A percentile compares a stretch with the other conserved stretches of the same genome.
Conservation (phyloP, 495 filamentous ascomycete genomes). For the Rusavskia elegans region DNA sequence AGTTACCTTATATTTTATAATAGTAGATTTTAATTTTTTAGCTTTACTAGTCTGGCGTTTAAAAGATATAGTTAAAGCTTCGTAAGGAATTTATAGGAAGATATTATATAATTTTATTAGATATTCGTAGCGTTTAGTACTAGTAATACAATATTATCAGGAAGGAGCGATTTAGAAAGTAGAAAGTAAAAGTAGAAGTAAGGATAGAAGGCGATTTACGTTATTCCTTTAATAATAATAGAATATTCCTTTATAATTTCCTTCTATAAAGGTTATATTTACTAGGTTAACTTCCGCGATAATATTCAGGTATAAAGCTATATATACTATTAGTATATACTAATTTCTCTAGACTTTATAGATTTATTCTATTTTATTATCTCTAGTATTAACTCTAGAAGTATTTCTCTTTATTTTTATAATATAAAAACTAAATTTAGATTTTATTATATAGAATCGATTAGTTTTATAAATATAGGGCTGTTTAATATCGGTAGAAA, state of each 20-base stretch:
- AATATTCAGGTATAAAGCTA: too few relatives aligned
- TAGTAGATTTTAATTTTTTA: constrained; percentile 7
- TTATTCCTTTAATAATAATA: constrained; percentile 47
- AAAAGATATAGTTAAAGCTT: background rate
- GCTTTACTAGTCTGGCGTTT: constrained; percentile 9
- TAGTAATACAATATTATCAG: constrained; percentile 11
- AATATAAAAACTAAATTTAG: constrained; percentile 72
- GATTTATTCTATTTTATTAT: constrained; percentile 55
- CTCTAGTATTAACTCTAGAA: constrained; percentile 35
- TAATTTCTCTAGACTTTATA: too few relatives aligned
- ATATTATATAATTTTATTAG: constrained; percentile 43
- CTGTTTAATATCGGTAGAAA: constrained; percentile 62
- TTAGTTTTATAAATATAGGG: constrained; percentile 61
- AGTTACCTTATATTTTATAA: constrained; percentile 13
- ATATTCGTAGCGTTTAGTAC: constrained; percentile 49
- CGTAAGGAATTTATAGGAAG: constrained; percentile 4
- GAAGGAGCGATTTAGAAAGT: background rate
- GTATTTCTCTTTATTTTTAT: constrained; percentile 35
- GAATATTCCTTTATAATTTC: constrained; percentile 45
- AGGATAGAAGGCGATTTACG: constrained; percentile 34
- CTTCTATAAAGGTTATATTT: too few relatives aligned
- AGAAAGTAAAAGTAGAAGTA: too few relatives aligned
- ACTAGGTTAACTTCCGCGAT: too few relatives aligned
- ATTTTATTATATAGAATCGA: constrained; percentile 84
- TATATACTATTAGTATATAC: too few relatives aligned